Percentiles rank a stretch among this genome's conserved stretches.
Evolutionary conservation across 2,329 filamentous ascomycete genomes (phyloP).

Genomic region (Bipolaris cookei): DNA sequence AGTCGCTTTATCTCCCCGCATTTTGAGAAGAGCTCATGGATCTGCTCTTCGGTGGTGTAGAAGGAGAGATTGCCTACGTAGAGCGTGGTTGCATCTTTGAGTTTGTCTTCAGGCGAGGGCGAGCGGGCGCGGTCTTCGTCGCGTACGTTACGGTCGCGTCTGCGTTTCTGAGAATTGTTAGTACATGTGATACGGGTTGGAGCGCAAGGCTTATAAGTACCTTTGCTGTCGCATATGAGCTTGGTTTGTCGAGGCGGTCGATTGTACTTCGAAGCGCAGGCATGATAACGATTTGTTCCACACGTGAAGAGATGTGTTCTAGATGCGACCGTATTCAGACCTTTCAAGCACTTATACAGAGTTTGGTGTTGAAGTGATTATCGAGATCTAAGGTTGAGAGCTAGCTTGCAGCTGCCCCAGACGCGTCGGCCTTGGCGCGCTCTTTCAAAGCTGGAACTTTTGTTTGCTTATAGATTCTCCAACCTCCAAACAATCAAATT

Average conservation of each 20-base stretch:
- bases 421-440: slow-evolving; percentile 18
- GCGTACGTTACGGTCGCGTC: slow-evolving; percentile 64
- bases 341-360: background rate
- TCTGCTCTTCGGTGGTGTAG: slow-evolving; percentile 98
- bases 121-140: slow-evolving; percentile 60
- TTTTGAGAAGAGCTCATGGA: slow-evolving; percentile 94
- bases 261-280: slow-evolving; percentile 72
- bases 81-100: slow-evolving; percentile 88
- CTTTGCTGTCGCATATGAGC: slow-evolving; percentile 87
- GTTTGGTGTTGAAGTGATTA: background rate
- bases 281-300: slow-evolving; percentile 25
- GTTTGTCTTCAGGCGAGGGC: slow-evolving; percentile 74
- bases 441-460: slow-evolving; percentile 20
- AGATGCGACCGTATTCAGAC: slow-evolving; percentile 5
- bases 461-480: slow-evolving; percentile 14
- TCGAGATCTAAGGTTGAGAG: slow-evolving; percentile 2
- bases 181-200: background rate
- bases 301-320: background rate
- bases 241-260: slow-evolving; percentile 90
- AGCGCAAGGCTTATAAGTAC: slow-evolving; percentile 55
- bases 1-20: slow-evolving; percentile 97
- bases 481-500: slow-evolving; percentile 1
- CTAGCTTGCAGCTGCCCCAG: slow-evolving; percentile 22
- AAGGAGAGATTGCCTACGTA: slow-evolving; percentile 99
- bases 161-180: slow-evolving; percentile 67